A percentile compares a stretch with the other conserved stretches of the same genome.
Conservation (phyloP, 2,329 filamentous ascomycete genomes). For the Aspergillus udagawae region DNA sequence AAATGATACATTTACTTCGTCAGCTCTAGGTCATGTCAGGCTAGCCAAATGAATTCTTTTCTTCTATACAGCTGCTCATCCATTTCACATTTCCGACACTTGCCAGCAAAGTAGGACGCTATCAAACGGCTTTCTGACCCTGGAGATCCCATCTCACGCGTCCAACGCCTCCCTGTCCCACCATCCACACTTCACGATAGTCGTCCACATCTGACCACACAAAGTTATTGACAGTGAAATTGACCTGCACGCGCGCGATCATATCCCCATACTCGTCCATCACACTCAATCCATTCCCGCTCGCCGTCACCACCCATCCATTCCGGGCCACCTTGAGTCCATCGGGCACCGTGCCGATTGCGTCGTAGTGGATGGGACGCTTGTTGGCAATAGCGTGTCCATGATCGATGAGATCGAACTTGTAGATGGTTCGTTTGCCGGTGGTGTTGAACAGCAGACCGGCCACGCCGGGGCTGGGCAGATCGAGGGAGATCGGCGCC, state of each 20-base stretch:
- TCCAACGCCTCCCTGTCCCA: not conserved
- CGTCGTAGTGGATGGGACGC: not conserved
- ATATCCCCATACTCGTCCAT: slow-evolving; percentile 4
- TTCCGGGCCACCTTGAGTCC: slow-evolving; percentile 4
- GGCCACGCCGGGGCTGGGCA: not conserved
- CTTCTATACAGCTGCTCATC: no score
- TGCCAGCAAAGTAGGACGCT: not conserved
- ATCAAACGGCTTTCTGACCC: not conserved
- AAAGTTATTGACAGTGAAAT: slow-evolving; percentile 3
- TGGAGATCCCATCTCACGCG: not conserved
- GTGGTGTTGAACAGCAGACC: not conserved
- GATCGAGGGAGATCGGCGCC: not conserved
- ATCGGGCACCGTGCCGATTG: slow-evolving; percentile 2
- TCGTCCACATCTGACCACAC: not conserved
- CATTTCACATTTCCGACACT: not conserved
- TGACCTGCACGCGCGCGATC: slow-evolving; percentile 3
- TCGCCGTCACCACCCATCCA: slow-evolving; percentile 1
- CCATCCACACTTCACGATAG: slow-evolving; percentile 3
- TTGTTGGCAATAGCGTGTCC: slow-evolving; percentile 1
- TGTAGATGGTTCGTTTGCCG: slow-evolving; percentile 1
- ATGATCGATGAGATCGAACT: slow-evolving; percentile 1
- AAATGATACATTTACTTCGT: no score
- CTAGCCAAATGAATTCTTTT: no score
- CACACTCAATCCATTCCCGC: slow-evolving; percentile 1
- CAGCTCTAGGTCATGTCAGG: no score